These are phyloP conservation scores for Leucogyrophana mollusca DNA, from an alignment of 768 basidiomycete genomes.

Conservation along the genomic window DNA sequence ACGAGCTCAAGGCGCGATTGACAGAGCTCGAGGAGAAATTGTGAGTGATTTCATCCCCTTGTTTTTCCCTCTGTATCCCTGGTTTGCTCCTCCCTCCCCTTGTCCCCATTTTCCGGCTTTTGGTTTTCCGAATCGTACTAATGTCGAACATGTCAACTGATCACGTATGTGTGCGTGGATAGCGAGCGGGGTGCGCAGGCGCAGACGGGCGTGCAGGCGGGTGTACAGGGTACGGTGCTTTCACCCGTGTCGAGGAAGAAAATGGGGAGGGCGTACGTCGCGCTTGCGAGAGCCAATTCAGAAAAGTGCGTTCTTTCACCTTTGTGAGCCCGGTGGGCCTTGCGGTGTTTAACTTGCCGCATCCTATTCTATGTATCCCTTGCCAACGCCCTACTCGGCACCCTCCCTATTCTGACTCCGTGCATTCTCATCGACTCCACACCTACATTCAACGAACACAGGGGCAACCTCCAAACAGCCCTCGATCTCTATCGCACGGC, in stretches of 20 bases:
- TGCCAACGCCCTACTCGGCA: too few species aligned
- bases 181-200: too few species aligned
- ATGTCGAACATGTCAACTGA: conserved; percentile 3
- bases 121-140: too few species aligned
- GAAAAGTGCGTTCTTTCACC: conserved; percentile 57
- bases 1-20: conserved; percentile 61
- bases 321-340: too few species aligned
- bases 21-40: conserved; percentile 72
- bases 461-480: conserved; percentile 79
- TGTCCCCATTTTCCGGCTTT: too few species aligned
- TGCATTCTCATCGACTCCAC: neutral
- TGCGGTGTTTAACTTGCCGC: neutral
- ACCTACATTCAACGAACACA: conserved; percentile 21
- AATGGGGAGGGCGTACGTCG: conserved; percentile 81
- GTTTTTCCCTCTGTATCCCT: neutral
- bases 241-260: conserved; percentile 79
- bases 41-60: conserved; percentile 40
- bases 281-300: conserved; percentile 76
- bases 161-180: neutral
- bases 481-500: conserved; percentile 83
- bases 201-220: too few species aligned
- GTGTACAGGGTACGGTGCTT: conserved; percentile 34
- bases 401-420: conserved; percentile 4
- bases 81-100: too few species aligned
- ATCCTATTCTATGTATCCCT: neutral